Evolutionary conservation across 345 rosid genomes (phyloP).

Genomic region (Salix purpurea): DNA sequence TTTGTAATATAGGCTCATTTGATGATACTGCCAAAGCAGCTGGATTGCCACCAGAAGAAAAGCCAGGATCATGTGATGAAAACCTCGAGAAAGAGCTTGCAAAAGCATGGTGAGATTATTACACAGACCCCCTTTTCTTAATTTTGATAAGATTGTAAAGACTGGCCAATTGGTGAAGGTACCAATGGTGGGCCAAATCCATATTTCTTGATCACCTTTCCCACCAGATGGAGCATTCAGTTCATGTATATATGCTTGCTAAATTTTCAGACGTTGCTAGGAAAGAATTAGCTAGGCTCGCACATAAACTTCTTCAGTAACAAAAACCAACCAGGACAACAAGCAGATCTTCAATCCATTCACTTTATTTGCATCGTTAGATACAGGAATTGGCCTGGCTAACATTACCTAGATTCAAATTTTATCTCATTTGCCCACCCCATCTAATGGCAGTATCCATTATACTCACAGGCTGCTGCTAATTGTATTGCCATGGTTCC

Average conservation of each 20-base stretch:
- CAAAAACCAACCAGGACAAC: too few species aligned
- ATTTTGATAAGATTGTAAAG: neutral
- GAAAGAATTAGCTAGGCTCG: neutral
- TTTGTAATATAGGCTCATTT: slow-evolving; percentile 26
- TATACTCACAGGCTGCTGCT: slow-evolving; percentile 67
- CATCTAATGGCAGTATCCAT: neutral
- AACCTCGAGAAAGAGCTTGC: slow-evolving; percentile 88
- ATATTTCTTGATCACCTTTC: neutral
- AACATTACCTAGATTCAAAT: neutral
- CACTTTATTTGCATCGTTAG: neutral
- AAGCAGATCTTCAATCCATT: too few species aligned
- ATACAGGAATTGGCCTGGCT: neutral
- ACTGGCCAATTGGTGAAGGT: slow-evolving; percentile 41
- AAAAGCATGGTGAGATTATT: slow-evolving; percentile 96
- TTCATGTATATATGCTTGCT: neutral
- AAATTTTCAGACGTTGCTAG: neutral
- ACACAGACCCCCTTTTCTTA: slow-evolving; percentile 24
- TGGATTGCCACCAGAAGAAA: slow-evolving; percentile 83
- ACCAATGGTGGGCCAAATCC: slow-evolving; percentile 44
- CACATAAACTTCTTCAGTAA: neutral
- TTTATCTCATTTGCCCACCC: neutral
- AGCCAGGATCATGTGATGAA: slow-evolving; percentile 71
- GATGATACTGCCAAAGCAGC: slow-evolving; percentile 46
- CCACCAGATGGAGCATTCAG: neutral
- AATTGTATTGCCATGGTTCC: slow-evolving; percentile 97